These are phyloP conservation scores for Solioccasus polychromus DNA, from an alignment of 768 basidiomycete species.

Conservation along the genomic window DNA sequence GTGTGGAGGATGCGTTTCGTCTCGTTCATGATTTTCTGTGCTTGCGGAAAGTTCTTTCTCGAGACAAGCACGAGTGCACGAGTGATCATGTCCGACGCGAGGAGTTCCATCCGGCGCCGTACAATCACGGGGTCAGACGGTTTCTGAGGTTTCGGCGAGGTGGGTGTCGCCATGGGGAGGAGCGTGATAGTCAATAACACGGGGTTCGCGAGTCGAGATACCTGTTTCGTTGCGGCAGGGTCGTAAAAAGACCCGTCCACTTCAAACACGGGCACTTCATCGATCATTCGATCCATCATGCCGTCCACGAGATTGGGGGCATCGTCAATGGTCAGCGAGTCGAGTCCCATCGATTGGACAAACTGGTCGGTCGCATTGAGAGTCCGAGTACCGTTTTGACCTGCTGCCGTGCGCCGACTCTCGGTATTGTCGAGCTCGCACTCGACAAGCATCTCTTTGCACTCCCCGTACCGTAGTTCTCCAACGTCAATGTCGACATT, in stretches of 20 bases:
- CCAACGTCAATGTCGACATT: constrained; percentile 95
- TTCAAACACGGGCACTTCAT: constrained; percentile 95
- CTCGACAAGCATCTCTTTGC: constrained; percentile 96
- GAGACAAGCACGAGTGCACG: constrained; percentile 90
- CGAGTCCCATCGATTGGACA: constrained; percentile 82
- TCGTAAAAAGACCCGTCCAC: constrained; percentile 96
- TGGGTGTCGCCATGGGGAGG: constrained; percentile 48
- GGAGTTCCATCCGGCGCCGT: constrained; percentile 91
- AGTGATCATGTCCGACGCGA: constrained; percentile 97
- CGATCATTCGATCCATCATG: constrained; percentile 96
- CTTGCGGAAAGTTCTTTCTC: constrained; percentile 85
- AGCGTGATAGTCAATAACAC: constrained; percentile 93
- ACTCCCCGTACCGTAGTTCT: constrained; percentile 93
- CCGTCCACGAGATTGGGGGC: constrained; percentile 73
- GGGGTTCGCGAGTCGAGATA: constrained; percentile 88
- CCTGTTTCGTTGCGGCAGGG: constrained; percentile 77
- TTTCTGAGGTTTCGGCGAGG: constrained; percentile 34
- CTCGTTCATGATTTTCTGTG: constrained; percentile 85
- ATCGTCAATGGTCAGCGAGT: constrained; percentile 70
- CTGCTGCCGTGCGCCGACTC: constrained; percentile 15
- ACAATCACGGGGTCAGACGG: constrained; percentile 87
- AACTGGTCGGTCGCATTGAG: constrained; percentile 88
- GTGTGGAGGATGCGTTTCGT: constrained; percentile 92
- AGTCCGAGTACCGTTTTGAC: constrained; percentile 22
- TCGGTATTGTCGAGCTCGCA: constrained; percentile 81